Conservation (phyloP, 1,284 basidiomycete genomes). For the Trichosporon asahii region DNA sequence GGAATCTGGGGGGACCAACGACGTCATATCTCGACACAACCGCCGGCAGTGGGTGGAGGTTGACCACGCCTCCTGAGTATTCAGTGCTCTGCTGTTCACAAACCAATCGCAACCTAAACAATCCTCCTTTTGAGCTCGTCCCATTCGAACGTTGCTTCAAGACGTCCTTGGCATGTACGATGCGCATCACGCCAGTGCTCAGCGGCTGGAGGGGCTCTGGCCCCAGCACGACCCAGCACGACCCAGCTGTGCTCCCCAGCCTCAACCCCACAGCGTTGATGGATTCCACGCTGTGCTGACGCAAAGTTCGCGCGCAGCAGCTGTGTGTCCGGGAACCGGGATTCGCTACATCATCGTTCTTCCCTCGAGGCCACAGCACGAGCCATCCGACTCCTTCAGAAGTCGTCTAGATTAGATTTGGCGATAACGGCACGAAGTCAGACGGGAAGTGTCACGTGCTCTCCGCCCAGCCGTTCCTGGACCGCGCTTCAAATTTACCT, state of each 20-base stretch:
- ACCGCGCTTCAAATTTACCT: background rate
- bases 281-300: background rate
- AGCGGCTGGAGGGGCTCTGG: no score
- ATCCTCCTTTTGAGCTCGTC: background rate
- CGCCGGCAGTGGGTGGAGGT: background rate
- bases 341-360: background rate
- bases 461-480: background rate
- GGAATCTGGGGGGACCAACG: background rate
- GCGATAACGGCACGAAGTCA: background rate
- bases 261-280: background rate
- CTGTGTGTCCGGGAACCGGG: background rate
- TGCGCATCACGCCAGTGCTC: background rate
- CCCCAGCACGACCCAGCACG: no score
- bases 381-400: background rate
- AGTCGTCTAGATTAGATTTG: background rate
- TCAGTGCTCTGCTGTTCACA: background rate
- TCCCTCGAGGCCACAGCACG: background rate
- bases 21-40: background rate
- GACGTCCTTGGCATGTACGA: background rate
- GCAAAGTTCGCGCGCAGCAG: background rate
- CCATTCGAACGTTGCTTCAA: background rate
- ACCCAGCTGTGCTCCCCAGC: background rate
- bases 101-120: background rate
- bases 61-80: background rate
- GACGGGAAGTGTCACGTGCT: background rate